Conservation (phyloP, 306 rosid genomes). For the Vigna radiata region DNA sequence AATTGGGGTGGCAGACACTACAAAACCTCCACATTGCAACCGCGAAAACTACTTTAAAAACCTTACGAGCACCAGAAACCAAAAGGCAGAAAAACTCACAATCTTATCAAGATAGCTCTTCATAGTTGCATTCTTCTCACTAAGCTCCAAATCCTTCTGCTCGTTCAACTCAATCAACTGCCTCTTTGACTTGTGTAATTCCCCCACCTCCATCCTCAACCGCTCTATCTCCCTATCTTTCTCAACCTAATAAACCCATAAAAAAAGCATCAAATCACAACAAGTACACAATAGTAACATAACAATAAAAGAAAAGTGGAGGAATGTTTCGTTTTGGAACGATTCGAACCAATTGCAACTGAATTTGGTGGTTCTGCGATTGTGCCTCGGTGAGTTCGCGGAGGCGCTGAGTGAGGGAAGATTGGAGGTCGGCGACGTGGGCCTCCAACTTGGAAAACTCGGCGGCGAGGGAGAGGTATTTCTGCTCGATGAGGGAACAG, state of each 20-base stretch:
- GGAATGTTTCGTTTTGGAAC: not conserved
- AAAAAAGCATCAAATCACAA: conserved; percentile 9
- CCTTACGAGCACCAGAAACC: not conserved
- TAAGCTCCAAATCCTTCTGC: conserved; percentile 71
- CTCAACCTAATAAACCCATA: conserved; percentile 64
- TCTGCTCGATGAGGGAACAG: conserved; percentile 94
- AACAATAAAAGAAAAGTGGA: not conserved
- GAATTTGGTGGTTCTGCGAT: conserved; percentile 67
- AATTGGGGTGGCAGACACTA: not conserved
- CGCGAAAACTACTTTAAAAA: not conserved
- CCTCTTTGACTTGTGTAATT: conserved; percentile 86
- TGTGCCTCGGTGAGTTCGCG: conserved; percentile 66
- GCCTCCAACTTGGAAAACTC: conserved; percentile 86
- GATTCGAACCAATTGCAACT: conserved; percentile 63
- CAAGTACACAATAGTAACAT: not conserved
- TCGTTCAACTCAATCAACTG: conserved; percentile 76
- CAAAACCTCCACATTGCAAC: not conserved
- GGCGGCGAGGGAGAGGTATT: conserved; percentile 70
- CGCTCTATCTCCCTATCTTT: conserved; percentile 89
- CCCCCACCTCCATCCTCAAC: conserved; percentile 69
- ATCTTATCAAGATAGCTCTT: conserved; percentile 90
- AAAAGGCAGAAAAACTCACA: conserved; percentile 58
- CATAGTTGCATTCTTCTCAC: conserved; percentile 77
- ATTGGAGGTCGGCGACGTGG: conserved; percentile 64
- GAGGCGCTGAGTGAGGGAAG: conserved; percentile 61